phyloP scores from a whole-genome alignment of 2,329 filamentous ascomycete species.

The Pyricularia sp. region DNA sequence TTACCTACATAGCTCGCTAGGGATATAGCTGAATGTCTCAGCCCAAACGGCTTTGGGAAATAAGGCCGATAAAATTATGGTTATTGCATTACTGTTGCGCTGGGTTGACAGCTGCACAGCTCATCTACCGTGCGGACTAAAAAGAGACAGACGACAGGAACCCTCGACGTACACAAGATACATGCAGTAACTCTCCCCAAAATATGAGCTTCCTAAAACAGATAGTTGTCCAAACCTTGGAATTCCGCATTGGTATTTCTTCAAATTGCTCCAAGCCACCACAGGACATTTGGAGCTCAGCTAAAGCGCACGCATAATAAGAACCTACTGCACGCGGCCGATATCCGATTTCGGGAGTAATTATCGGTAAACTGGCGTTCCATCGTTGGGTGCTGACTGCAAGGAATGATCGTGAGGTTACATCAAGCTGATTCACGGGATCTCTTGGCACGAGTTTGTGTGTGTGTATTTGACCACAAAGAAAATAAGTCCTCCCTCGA shows the following conservation, averaged over 20 bases:
- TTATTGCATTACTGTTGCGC: neutral
- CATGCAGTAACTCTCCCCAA: neutral
- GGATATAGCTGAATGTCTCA: neutral
- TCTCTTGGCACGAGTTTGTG: neutral
- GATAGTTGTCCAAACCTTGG: too few relatives aligned
- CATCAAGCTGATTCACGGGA: neutral
- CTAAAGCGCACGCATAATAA: neutral
- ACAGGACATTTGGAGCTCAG: neutral
- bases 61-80: neutral
- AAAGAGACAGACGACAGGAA: neutral
- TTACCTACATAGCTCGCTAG: too few relatives aligned
- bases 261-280: neutral
- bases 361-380: neutral
- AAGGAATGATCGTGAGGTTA: neutral
- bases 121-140: neutral
- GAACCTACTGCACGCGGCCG: neutral
- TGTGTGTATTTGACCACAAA: neutral
- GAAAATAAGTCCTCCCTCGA: neutral
- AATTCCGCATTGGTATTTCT: neutral
- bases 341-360: neutral
- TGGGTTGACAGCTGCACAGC: neutral
- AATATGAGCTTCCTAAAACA: neutral
- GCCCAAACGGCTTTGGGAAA: neutral
- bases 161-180: neutral
- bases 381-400: neutral